Conservation (phyloP, 768 basidiomycete species). For the Amanita rimosa region DNA sequence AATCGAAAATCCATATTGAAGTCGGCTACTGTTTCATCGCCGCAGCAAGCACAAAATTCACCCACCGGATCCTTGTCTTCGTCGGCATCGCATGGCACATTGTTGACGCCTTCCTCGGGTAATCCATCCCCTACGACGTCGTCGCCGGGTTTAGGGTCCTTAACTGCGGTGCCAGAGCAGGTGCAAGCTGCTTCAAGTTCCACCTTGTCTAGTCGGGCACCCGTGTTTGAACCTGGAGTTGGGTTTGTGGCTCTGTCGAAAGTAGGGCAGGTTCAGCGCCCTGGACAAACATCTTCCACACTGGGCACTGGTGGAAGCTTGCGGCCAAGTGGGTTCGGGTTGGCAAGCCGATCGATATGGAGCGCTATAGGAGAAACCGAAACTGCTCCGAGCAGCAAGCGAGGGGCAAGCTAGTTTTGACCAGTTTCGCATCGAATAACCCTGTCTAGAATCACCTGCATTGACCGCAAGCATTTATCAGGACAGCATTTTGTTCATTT, state of each 20-base stretch:
- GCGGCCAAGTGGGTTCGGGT: neutral
- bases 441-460: neutral
- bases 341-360: neutral
- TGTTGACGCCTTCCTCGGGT: neutral
- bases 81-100: neutral
- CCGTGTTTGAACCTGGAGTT: constrained; percentile 36
- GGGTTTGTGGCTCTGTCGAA: constrained; percentile 2
- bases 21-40: neutral
- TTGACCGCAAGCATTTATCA: neutral
- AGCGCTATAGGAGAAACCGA: neutral
- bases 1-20: constrained; percentile 4
- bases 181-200: constrained; percentile 12
- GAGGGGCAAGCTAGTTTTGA: neutral
- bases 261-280: neutral
- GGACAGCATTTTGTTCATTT: neutral
- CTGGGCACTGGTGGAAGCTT: neutral
- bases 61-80: neutral
- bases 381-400: neutral
- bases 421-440: neutral
- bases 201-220: constrained; percentile 36
- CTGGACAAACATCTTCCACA: too few relatives aligned
- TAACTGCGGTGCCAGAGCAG: constrained; percentile 4
- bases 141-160: neutral
- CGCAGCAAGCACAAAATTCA: neutral
- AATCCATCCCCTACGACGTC: neutral